Conservation (phyloP, 257 asterid species). For the Plantago elongata region DNA sequence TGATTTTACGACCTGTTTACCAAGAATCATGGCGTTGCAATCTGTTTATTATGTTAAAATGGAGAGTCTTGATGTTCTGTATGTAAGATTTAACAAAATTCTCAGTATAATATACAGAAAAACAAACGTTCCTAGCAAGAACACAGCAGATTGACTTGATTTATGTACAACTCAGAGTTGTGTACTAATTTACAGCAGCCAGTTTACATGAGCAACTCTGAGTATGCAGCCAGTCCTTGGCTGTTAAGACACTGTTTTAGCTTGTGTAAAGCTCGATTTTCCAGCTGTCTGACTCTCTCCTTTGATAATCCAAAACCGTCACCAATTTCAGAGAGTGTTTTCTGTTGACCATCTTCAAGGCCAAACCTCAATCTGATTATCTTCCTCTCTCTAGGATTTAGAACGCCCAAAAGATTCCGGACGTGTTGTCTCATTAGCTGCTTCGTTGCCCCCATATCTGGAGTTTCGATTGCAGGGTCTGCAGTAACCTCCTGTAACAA, state of each 20-base stretch:
- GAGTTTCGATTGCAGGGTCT: conserved; percentile 60
- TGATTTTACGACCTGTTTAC: too few relatives aligned
- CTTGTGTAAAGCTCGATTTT: conserved; percentile 72
- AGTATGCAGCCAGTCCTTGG: conserved; percentile 69
- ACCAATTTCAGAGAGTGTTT: conserved; percentile 84
- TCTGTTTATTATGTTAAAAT: too few relatives aligned
- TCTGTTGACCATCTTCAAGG: conserved; percentile 45
- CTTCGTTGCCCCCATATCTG: conserved; percentile 48
- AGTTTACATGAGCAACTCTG: conserved; percentile 45
- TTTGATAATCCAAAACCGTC: conserved; percentile 60
- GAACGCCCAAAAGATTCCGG: conserved; percentile 56
- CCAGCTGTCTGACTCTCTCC: conserved; percentile 89
- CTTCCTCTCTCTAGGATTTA: conserved; percentile 71
- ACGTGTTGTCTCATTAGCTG: conserved; percentile 78
- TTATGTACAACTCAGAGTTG: conserved; percentile 28
- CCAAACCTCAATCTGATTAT: conserved; percentile 69
- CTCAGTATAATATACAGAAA: background rate
- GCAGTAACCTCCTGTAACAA: conserved; percentile 74
- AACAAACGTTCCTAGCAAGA: background rate
- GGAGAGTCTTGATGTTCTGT: background rate
- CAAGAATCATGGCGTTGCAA: too few relatives aligned
- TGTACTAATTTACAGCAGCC: conserved; percentile 5
- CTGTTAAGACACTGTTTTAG: conserved; percentile 61
- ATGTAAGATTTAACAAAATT: background rate
- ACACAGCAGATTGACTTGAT: conserved; percentile 6